Conservation (phyloP, 2,329 filamentous ascomycete species). For the Xylariomycetidae sp. region DNA sequence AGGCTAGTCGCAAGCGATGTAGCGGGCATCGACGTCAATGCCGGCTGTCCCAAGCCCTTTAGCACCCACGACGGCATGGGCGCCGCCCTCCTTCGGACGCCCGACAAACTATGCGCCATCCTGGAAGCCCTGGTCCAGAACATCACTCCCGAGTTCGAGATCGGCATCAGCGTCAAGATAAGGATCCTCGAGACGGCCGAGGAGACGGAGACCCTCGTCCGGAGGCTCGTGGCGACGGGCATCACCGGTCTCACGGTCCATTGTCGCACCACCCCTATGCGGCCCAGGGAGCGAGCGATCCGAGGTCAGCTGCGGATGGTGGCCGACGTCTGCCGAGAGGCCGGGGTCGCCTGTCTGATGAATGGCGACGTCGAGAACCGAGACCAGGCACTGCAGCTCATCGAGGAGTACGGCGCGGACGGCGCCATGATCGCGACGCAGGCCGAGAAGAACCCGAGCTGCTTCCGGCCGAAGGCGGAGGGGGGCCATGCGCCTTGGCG, state of each 20-base stretch:
- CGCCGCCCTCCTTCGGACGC: constrained; percentile 79
- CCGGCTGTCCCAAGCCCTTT: constrained; percentile 97
- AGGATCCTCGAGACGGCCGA: constrained; percentile 74
- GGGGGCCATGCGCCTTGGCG: constrained; percentile 72
- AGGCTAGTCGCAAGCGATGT: constrained; percentile 82
- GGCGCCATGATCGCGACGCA: constrained; percentile 96
- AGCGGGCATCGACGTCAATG: constrained; percentile 92
- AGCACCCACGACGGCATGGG: constrained; percentile 94
- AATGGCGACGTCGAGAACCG: constrained; percentile 84
- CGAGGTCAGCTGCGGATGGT: constrained; percentile 84
- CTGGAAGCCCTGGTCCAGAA: constrained; percentile 76
- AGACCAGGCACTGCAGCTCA: constrained; percentile 66
- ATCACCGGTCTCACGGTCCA: constrained; percentile 92
- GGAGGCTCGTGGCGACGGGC: constrained; percentile 74
- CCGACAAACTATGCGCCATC: constrained; percentile 79
- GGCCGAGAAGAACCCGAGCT: constrained; percentile 86
- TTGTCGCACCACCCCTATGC: constrained; percentile 94
- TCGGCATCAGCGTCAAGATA: constrained; percentile 97
- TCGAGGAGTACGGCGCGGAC: constrained; percentile 77
- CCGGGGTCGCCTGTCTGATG: constrained; percentile 88
- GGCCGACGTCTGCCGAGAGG: constrained; percentile 70
- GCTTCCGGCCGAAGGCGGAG: constrained; percentile 66
- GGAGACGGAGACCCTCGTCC: constrained; percentile 72
- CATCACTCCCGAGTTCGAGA: constrained; percentile 71
- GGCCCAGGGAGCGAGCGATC: constrained; percentile 82